Evolutionary conservation across 768 basidiomycete genomes (phyloP), one percentile per base, ranked within the genome.

Genomic region (Leccinum rimulosum): DNA sequence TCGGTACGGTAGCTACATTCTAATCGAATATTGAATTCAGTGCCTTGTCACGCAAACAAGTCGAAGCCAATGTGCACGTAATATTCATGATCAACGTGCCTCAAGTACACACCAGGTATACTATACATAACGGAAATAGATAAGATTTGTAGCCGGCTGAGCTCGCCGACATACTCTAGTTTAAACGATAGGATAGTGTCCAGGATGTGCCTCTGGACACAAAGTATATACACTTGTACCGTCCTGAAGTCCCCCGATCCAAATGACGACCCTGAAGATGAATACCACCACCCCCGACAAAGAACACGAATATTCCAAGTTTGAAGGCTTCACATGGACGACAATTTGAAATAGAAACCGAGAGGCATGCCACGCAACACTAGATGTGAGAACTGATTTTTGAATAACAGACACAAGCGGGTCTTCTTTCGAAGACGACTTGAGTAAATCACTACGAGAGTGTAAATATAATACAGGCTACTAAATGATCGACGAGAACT

Each of bases 361-460:
- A 49, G 50, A 40, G 52, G 4, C 50, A 33, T 56, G 59, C 51
- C 58, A 66, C 30, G 51, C 57, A 48, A 47, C 22, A 40, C 49
- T 33, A 38, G 22, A 45, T 30, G 47, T 60, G 59, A 58, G 48
- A 61, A 50, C 38, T 25, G 53, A 36, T 55, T 45, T 36, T 45
- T 45, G 0, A 11, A 17, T 10, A 45, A 5, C 43, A 19, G 43
- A 45, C 19, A 43, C 40, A 43, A 43, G n/a, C 40, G 40, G 10
- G n/a, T 19, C 43, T n/a, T 45, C 43, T 19, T 45, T 45, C 43
- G 43, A 45, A 19, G 43, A 19, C 19, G 19, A 47, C 40, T 33
- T 8, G 43, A 56, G 30, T 1, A 54, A 54, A 54, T 74, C 61
- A 74, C 73, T 74, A 19, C 15, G 6, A 57, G 50, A 28, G 25